phyloP scores from a whole-genome alignment of 192 early-diverging fungal genomes.

The Coemansia sp. region DNA sequence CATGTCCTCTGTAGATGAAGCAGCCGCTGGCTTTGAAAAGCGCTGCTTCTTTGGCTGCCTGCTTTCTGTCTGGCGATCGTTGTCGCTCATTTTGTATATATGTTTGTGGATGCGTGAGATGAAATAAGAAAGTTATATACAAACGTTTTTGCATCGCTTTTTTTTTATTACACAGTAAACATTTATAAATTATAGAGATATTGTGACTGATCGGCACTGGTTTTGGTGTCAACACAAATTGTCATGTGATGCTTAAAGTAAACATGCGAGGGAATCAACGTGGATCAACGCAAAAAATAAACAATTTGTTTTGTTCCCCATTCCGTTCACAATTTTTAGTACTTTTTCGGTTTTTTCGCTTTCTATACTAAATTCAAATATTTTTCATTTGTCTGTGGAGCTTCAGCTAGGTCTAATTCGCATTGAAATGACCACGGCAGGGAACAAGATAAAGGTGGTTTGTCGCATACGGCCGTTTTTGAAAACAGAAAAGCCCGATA shows the following conservation, averaged over 20 bases:
- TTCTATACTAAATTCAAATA: not conserved
- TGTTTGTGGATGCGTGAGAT: not conserved
- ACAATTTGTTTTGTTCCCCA: conserved; percentile 8
- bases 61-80: not conserved
- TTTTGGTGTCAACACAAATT: not conserved
- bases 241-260: conserved; percentile 2
- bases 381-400: not conserved
- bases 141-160: not conserved
- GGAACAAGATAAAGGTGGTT: conserved; percentile 58
- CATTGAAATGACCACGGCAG: conserved; percentile 15
- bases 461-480: conserved; percentile 64
- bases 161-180: not conserved
- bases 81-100: conserved; percentile 2
- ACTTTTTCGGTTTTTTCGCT: not conserved
- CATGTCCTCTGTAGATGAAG: conserved; percentile 1
- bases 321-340: conserved; percentile 4
- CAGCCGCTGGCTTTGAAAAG: conserved; percentile 2
- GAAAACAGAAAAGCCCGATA: conserved; percentile 53
- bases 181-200: not conserved
- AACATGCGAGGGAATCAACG: not conserved
- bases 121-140: not conserved
- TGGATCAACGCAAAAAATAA: not conserved
- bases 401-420: conserved; percentile 1
- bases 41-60: conserved; percentile 13
- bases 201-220: not conserved